Base-by-base conservation (phyloP, 257 asterid species). In the Jaltomata sinuosa region DNA sequence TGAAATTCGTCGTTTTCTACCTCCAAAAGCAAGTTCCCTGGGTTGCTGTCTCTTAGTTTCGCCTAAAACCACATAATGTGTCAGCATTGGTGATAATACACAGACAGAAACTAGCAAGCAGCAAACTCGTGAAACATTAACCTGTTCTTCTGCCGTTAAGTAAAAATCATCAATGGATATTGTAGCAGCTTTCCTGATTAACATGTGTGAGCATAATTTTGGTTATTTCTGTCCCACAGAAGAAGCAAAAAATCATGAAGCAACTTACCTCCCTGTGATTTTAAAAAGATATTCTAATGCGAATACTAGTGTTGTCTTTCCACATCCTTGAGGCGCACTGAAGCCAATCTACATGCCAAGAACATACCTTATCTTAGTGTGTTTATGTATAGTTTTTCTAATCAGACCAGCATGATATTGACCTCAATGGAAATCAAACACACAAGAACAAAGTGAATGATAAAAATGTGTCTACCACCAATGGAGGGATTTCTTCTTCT, bases 301-400 rank as follows among this genome's bases (percentile, higher is more conserved):
- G 85, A 95, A 95, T 85, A 95, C 99, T 40, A 97, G 98, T 1
- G 99, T 95, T 11, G 99, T 95, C 86, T 97, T 97, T 76, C 99
- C 99, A 90, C 99, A 95, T 74, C 99, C 99, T 90, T 97, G 99
- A 21, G 99, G 99, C 16, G 99, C 99, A 85, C 99, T 97, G 88
- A 97, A 95, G 83, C 99, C 99, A 89, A 97, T 97, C 99, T 97
- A 91, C 95, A 90, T 57, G 45, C 69, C 65, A 64, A 74, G 61
- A 42, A 38, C 19, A 54, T 27, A 77, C 15, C 62, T 45, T 45
- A 18, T 27, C 61, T 82, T 64, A 45, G 52, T 3, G 42, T 64
- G 31, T 45, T 49, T 31, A 47, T 74, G 81, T 16, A 19, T 69
- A 52, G 2, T 12, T n/a, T 42, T 22, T 10, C 79, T 27, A 31